Percentiles rank a stretch among this genome's conserved stretches.
Conservation (phyloP, 1,284 basidiomycete species). For the Microbotryum scabiosae region DNA sequence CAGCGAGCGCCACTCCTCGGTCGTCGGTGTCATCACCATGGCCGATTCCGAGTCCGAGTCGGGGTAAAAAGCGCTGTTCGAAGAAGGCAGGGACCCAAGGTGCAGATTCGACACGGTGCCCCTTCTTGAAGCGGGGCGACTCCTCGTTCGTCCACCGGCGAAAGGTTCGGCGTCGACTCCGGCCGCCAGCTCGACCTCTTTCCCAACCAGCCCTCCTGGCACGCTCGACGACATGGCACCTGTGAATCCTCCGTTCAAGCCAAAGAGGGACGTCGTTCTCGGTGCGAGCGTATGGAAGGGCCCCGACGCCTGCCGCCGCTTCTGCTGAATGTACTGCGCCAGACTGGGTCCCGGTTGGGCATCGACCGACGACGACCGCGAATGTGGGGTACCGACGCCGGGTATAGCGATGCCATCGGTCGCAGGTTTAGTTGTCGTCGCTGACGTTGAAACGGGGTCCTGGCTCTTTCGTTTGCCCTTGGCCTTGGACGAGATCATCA, state of each 20-base stretch:
- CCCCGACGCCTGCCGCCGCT: slow-evolving; percentile 30
- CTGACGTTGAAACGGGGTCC: not conserved
- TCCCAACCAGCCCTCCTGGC: too few relatives aligned
- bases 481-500: not conserved
- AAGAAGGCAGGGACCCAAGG: not conserved
- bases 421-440: not conserved
- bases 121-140: slow-evolving; percentile 1
- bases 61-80: slow-evolving; percentile 4
- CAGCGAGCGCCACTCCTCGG: slow-evolving; percentile 30
- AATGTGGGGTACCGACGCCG: slow-evolving; percentile 4
- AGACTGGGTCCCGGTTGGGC: slow-evolving; percentile 9
- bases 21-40: slow-evolving; percentile 30
- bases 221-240: too few relatives aligned
- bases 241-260: too few relatives aligned
- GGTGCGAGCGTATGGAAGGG: slow-evolving; percentile 24
- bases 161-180: not conserved
- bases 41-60: slow-evolving; percentile 1
- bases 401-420: not conserved
- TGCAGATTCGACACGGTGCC: not conserved
- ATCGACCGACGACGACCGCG: slow-evolving; percentile 12
- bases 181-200: not conserved
- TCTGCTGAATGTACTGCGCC: slow-evolving; percentile 31
- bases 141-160: not conserved
- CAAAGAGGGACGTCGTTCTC: slow-evolving; percentile 2
- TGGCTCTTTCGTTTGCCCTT: not conserved